These are phyloP conservation scores for Tilletia walkeri DNA, from an alignment of 1,284 basidiomycete genomes.

Conservation along the genomic window DNA sequence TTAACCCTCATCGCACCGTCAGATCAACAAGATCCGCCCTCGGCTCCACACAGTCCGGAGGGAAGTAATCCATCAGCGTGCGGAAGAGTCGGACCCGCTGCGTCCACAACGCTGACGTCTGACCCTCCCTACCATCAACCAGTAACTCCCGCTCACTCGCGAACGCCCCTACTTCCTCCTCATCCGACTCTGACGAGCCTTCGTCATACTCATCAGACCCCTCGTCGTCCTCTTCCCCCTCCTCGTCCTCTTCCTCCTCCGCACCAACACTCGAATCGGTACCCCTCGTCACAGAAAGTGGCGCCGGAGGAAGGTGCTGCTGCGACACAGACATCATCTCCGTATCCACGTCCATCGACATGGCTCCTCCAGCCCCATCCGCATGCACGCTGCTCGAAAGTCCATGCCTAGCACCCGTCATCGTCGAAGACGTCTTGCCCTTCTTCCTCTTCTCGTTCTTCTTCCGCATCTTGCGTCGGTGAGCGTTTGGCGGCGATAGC, in stretches of 20 bases:
- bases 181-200: constrained; percentile 4
- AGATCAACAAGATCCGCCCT: constrained; percentile 42
- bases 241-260: constrained; percentile 16
- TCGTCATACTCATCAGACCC: constrained; percentile 19
- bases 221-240: background rate
- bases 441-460: background rate
- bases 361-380: background rate
- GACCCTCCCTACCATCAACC: background rate
- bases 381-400: background rate
- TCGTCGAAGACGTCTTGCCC: no score
- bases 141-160: background rate
- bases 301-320: background rate
- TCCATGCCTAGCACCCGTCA: no score
- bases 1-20: background rate
- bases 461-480: constrained; percentile 7
- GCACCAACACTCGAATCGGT: background rate
- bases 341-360: constrained; percentile 11
- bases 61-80: constrained; percentile 49
- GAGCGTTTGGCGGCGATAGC: background rate
- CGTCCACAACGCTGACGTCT: constrained; percentile 28
- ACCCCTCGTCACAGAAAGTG: background rate
- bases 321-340: constrained; percentile 2
- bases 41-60: constrained; percentile 46
- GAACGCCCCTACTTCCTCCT: background rate
- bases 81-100: constrained; percentile 47